Conservation (phyloP, 2,329 filamentous ascomycete species). For the Fusarium oligoseptatum region DNA sequence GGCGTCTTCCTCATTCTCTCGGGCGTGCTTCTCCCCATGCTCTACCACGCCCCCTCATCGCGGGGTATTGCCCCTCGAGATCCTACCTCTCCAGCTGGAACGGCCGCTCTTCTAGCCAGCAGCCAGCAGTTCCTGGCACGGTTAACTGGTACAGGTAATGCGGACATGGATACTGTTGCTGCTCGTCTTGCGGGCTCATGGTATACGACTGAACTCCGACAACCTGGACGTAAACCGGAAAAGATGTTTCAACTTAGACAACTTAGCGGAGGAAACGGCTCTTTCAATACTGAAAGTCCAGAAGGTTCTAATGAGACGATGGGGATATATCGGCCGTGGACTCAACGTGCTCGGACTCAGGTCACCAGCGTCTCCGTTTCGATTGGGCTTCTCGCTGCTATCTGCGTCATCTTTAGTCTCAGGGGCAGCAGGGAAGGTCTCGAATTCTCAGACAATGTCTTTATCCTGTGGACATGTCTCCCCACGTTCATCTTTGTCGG, state of each 20-base stretch:
- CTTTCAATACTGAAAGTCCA: conserved; percentile 23
- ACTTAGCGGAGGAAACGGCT: conserved; percentile 36
- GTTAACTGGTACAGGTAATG: conserved; percentile 42
- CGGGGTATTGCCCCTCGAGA: conserved; percentile 47
- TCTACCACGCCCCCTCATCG: conserved; percentile 44
- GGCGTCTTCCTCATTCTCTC: conserved; percentile 41
- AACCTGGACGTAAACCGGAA: conserved; percentile 38
- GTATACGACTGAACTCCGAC: conserved; percentile 45
- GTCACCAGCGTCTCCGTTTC: conserved; percentile 29
- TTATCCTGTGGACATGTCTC: conserved; percentile 45
- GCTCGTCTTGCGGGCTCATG: conserved; percentile 45
- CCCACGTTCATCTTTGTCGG: conserved; percentile 42
- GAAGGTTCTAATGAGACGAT: conserved; percentile 22
- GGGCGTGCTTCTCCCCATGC: conserved; percentile 40
- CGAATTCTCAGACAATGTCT: conserved; percentile 32
- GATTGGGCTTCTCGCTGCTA: conserved; percentile 32
- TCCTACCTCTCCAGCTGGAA: conserved; percentile 46
- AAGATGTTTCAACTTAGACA: conserved; percentile 46
- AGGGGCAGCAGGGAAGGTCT: conserved; percentile 37
- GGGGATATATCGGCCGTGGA: conserved; percentile 46
- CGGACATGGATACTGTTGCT: conserved; percentile 39
- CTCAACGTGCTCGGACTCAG: conserved; percentile 31
- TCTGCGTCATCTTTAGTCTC: conserved; percentile 41
- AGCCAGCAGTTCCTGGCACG: conserved; percentile 43
- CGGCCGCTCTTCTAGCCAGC: conserved; percentile 41